Evolutionary conservation across 2,329 filamentous ascomycete genomes (phyloP).

Genomic region (Cladosporium sphaerospermum): DNA sequence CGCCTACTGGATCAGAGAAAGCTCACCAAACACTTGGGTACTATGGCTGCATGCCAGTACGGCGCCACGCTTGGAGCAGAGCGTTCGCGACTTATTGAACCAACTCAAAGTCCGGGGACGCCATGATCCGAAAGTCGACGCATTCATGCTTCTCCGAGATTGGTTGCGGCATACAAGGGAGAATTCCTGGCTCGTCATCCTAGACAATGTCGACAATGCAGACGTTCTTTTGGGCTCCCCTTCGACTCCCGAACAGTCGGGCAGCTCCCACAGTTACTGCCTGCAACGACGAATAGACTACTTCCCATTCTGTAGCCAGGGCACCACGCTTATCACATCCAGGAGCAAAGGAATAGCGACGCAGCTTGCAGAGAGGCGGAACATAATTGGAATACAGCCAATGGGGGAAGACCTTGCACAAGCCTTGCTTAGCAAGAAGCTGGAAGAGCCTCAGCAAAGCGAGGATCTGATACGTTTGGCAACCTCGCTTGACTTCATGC

Average conservation of each 20-base stretch:
- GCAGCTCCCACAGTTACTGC: not conserved
- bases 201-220: not conserved
- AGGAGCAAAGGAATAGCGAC: conserved; percentile 3
- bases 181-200: not conserved
- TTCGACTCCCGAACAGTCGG: not conserved
- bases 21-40: conserved; percentile 17
- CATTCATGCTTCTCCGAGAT: not conserved
- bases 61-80: conserved; percentile 17
- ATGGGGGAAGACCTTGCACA: conserved; percentile 15
- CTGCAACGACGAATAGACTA: conserved; percentile 10
- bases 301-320: conserved; percentile 17
- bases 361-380: conserved; percentile 13
- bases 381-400: conserved; percentile 17
- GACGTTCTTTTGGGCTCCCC: not conserved
- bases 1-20: conserved; percentile 7
- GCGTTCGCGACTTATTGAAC: conserved; percentile 5
- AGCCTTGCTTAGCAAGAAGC: conserved; percentile 16
- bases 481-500: conserved; percentile 28
- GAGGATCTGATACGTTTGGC: conserved; percentile 8
- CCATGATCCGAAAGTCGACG: not conserved
- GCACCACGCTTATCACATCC: conserved; percentile 20
- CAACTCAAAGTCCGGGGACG: conserved; percentile 9
- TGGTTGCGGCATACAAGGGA: not conserved
- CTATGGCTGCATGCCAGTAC: conserved; percentile 24
- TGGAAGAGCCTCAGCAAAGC: not conserved